phyloP scores from a whole-genome alignment of 805 yeast genomes.

The Suhomyces vadensis region DNA sequence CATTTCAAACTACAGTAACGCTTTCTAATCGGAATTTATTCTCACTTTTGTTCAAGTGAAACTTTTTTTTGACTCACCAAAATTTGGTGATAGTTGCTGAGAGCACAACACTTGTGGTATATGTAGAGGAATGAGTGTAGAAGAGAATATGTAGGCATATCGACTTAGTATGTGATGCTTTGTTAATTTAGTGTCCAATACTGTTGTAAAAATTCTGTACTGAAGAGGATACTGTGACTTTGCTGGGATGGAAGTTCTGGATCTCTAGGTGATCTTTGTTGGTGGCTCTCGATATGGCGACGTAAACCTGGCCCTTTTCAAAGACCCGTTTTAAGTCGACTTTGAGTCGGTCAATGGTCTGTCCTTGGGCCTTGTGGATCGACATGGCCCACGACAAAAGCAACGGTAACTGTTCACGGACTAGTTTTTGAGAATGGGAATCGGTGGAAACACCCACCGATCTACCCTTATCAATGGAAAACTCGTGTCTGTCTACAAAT shows the following conservation, averaged over 20 bases:
- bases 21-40: no score
- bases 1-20: no score
- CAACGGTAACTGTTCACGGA: constrained; percentile 65
- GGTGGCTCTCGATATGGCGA: constrained; percentile 78
- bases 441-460: constrained; percentile 1
- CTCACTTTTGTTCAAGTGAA: no score
- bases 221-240: constrained; percentile 43
- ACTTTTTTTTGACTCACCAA: background rate
- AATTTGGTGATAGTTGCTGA: background rate
- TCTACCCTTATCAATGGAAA: constrained; percentile 30
- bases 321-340: constrained; percentile 68
- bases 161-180: background rate
- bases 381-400: constrained; percentile 81
- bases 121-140: background rate
- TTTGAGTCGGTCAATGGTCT: constrained; percentile 67
- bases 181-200: background rate
- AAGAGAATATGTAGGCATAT: background rate
- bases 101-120: no score
- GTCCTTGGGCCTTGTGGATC: constrained; percentile 85
- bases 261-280: constrained; percentile 66
- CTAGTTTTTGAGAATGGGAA: constrained; percentile 20
- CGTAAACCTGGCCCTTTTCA: constrained; percentile 84
- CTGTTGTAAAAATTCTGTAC: constrained; percentile 36
- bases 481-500: constrained; percentile 40
- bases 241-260: constrained; percentile 58